A percentile compares a stretch with the other conserved stretches of the same genome.
These are phyloP conservation scores for Candida stauntonica DNA, from an alignment of 805 yeast genomes.

Conservation along the genomic window DNA sequence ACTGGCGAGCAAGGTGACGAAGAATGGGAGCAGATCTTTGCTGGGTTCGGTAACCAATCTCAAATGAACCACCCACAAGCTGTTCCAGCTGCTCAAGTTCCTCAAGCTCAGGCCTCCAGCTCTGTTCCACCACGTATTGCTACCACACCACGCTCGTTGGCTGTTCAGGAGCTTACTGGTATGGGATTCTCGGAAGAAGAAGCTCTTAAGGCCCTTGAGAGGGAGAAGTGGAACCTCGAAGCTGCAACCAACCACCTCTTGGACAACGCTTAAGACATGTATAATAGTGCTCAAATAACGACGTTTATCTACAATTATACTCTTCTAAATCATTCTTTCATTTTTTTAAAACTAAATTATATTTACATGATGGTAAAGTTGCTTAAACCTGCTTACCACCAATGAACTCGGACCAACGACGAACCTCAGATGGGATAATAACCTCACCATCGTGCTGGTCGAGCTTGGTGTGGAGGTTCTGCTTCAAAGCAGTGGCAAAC, in stretches of 20 bases:
- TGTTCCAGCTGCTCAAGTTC: constrained; percentile 7
- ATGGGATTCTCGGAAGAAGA: constrained; percentile 81
- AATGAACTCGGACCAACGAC: constrained; percentile 94
- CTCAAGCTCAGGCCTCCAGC: constrained; percentile 15
- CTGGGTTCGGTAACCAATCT: constrained; percentile 69
- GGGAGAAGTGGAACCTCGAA: constrained; percentile 69
- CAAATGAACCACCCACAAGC: constrained; percentile 5
- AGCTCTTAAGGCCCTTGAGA: constrained; percentile 63
- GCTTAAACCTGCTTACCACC: constrained; percentile 80
- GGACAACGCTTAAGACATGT: constrained; percentile 50
- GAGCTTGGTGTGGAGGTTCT: constrained; percentile 54
- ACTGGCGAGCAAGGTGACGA: constrained; percentile 38
- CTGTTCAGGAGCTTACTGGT: constrained; percentile 74
- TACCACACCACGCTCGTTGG: constrained; percentile 45
- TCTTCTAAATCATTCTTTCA: not conserved
- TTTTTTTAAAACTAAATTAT: not conserved
- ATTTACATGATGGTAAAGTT: not conserved
- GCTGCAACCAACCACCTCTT: constrained; percentile 83
- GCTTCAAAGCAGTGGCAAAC: constrained; percentile 78
- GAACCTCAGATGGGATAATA: constrained; percentile 77
- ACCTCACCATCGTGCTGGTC: constrained; percentile 46
- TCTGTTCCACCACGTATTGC: constrained; percentile 30
- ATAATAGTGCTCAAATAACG: not conserved
- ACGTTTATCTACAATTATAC: not conserved
- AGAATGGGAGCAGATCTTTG: constrained; percentile 93